Evolutionary conservation across 768 basidiomycete species (phyloP).

Genomic region (Panaeolus cyanescens): DNA sequence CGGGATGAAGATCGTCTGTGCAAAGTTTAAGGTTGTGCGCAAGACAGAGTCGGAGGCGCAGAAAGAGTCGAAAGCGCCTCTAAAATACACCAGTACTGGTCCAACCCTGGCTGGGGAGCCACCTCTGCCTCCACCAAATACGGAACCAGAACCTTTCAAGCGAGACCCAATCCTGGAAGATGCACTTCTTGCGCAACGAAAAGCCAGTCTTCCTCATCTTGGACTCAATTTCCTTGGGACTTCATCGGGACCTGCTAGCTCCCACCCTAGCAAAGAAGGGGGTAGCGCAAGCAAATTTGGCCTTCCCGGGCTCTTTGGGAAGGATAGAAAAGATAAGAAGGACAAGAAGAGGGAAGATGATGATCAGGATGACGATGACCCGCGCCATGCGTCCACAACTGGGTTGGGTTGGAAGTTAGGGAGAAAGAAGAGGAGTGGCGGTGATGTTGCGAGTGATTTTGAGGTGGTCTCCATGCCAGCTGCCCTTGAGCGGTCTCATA

Average conservation of each 20-base stretch:
- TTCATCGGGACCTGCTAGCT: not conserved
- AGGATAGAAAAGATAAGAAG: slow-evolving; percentile 16
- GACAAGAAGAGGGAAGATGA: slow-evolving; percentile 7
- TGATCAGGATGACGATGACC: slow-evolving; percentile 28
- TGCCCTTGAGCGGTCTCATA: not conserved
- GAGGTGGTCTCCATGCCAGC: not conserved
- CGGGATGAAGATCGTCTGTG: slow-evolving; percentile 40
- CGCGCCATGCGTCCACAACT: slow-evolving; percentile 3
- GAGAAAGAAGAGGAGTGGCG: slow-evolving; percentile 5
- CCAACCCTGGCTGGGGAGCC: slow-evolving; percentile 15
- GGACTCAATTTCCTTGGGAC: not conserved
- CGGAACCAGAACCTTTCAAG: not conserved
- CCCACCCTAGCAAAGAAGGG: not conserved
- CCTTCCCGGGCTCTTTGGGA: slow-evolving; percentile 6
- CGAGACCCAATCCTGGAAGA: not conserved
- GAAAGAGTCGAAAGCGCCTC: not conserved
- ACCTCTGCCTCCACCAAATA: not conserved
- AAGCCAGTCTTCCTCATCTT: slow-evolving; percentile 6
- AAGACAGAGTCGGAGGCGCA: not conserved
- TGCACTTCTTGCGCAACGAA: not conserved
- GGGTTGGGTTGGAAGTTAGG: slow-evolving; percentile 15
- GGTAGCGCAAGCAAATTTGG: slow-evolving; percentile 1
- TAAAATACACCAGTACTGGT: slow-evolving; percentile 16
- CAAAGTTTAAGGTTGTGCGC: slow-evolving; percentile 34
- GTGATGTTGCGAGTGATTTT: not conserved